Conservation (phyloP, 768 basidiomycete genomes). For the Pleurotus eryngii region DNA sequence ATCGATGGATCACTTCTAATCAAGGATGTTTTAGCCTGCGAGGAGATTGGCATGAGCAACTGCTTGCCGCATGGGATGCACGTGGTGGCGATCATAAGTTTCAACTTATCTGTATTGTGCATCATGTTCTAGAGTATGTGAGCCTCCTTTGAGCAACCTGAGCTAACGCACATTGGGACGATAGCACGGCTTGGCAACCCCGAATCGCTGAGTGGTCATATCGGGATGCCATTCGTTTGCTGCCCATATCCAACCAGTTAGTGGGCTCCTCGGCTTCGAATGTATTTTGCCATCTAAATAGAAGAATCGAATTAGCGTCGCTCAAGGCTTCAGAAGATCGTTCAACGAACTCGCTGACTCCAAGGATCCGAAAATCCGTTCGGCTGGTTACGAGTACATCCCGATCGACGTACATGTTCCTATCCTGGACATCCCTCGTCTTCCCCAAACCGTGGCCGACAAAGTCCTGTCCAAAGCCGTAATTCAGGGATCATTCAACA, state of each 20-base stretch:
- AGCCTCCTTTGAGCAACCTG: background rate
- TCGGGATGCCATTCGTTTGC: conserved; percentile 32
- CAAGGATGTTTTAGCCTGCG: conserved; percentile 17
- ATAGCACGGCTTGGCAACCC: conserved; percentile 26
- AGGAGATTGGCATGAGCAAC: conserved; percentile 19
- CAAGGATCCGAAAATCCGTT: conserved; percentile 21
- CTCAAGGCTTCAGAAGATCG: conserved; percentile 22
- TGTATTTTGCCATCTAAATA: background rate
- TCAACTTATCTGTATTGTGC: conserved; percentile 39
- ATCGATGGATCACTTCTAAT: background rate
- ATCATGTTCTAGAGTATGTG: conserved; percentile 25
- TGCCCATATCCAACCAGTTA: conserved; percentile 38
- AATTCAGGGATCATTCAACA: conserved; percentile 36
- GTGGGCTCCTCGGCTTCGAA: conserved; percentile 3
- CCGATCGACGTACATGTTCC: conserved; percentile 34
- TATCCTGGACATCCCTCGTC: conserved; percentile 26
- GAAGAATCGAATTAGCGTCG: conserved; percentile 21
- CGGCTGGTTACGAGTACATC: conserved; percentile 31
- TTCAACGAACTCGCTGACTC: conserved; percentile 29
- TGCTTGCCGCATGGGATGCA: conserved; percentile 33
- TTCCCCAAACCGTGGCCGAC: conserved; percentile 17
- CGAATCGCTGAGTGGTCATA: conserved; percentile 33
- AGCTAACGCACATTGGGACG: conserved; percentile 6
- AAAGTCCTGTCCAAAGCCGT: conserved; percentile 34
- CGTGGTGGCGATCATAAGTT: conserved; percentile 33